Evolutionary conservation across 768 basidiomycete species (phyloP).

Genomic region (Exidia glandulosa): DNA sequence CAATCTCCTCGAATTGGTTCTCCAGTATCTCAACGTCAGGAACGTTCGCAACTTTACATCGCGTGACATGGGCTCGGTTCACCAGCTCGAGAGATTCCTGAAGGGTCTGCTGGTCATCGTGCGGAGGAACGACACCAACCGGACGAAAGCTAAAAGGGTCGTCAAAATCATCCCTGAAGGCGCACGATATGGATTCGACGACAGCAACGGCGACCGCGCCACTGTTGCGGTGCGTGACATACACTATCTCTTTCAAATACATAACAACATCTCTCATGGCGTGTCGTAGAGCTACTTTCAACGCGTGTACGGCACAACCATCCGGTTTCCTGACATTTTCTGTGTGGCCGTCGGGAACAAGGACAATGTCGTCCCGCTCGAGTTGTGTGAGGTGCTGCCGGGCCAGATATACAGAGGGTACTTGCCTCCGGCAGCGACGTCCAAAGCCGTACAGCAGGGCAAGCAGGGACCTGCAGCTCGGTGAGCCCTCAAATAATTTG

Average conservation of each 20-base stretch:
- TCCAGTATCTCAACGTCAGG: constrained; percentile 35
- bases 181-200: constrained; percentile 47
- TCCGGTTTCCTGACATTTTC: constrained; percentile 50
- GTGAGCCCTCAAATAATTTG: too few species aligned
- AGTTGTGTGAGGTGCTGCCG: constrained; percentile 46
- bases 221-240: constrained; percentile 10
- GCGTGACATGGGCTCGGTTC: constrained; percentile 15
- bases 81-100: constrained; percentile 45
- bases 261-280: background rate
- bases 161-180: constrained; percentile 46
- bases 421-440: constrained; percentile 55
- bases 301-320: constrained; percentile 35
- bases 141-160: constrained; percentile 28
- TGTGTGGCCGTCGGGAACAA: constrained; percentile 50
- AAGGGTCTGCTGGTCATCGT: constrained; percentile 38
- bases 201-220: constrained; percentile 38
- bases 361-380: constrained; percentile 37
- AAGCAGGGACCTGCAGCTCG: constrained; percentile 51
- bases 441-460: constrained; percentile 51
- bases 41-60: constrained; percentile 10
- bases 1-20: constrained; percentile 42
- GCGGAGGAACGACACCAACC: constrained; percentile 13
- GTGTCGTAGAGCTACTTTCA: constrained; percentile 40
- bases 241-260: background rate
- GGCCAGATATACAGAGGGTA: constrained; percentile 69